Evolutionary conservation across 2,329 filamentous ascomycete species (phyloP).

Genomic region (Dactylellina cionopaga): DNA sequence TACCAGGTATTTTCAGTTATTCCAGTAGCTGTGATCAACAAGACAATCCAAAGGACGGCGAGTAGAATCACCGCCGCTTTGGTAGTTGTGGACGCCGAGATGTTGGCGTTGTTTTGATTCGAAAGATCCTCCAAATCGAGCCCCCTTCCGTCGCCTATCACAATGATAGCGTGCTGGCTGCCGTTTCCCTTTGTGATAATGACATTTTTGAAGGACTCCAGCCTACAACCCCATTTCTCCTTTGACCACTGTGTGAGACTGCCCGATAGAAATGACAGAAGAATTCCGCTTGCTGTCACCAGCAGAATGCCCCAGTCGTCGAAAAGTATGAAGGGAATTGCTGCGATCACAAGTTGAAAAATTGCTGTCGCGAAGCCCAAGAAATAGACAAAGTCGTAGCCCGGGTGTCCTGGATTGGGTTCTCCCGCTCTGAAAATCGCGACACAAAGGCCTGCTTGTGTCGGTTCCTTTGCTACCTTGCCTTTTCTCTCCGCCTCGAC

Average conservation of each 20-base stretch:
- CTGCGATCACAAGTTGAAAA: conserved; percentile 59
- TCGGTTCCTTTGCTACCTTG: conserved; percentile 34
- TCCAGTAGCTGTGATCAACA: conserved; percentile 61
- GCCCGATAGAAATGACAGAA: conserved; percentile 59
- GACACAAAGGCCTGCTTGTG: conserved; percentile 56
- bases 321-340: conserved; percentile 57
- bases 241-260: conserved; percentile 61
- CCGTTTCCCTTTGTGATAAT: conserved; percentile 62
- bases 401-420: conserved; percentile 27
- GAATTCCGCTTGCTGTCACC: conserved; percentile 60
- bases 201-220: conserved; percentile 56
- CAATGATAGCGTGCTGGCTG: conserved; percentile 61
- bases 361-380: conserved; percentile 56
- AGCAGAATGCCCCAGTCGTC: conserved; percentile 62
- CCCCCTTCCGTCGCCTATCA: conserved; percentile 59
- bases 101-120: conserved; percentile 49
- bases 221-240: conserved; percentile 63
- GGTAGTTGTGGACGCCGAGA: conserved; percentile 38
- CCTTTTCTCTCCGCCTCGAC: conserved; percentile 27
- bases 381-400: conserved; percentile 56
- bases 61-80: conserved; percentile 55
- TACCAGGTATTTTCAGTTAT: conserved; percentile 61
- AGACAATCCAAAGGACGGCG: conserved; percentile 60
- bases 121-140: conserved; percentile 63
- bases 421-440: conserved; percentile 55